A percentile compares a stretch with the other conserved stretches of the same genome.
phyloP scores from a whole-genome alignment of 371 early-diverging fungal genomes.

The Capillidium heterosporum region DNA sequence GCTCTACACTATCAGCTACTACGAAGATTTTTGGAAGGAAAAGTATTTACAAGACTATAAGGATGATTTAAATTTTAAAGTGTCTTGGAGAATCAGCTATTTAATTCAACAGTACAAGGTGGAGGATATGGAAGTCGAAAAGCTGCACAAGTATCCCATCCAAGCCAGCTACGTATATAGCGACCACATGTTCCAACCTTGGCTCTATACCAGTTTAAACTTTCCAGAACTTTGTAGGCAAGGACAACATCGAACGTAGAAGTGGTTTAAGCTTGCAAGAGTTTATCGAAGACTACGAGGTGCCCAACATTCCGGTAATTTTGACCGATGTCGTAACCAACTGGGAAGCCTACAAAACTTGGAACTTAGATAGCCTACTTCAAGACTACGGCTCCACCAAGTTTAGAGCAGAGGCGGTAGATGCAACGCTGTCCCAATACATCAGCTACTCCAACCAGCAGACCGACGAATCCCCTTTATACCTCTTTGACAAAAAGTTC shows the following conservation, averaged over 20 bases:
- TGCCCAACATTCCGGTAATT: slow-evolving; percentile 34
- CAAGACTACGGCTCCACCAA: slow-evolving; percentile 17
- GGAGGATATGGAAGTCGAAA: not conserved
- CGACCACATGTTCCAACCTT: slow-evolving; percentile 32
- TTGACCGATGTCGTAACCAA: slow-evolving; percentile 29
- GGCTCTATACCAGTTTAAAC: slow-evolving; percentile 23
- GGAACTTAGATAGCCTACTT: slow-evolving; percentile 22
- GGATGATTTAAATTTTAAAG: slow-evolving; percentile 22
- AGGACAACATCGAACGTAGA: slow-evolving; percentile 28
- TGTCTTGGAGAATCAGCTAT: slow-evolving; percentile 28
- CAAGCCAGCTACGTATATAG: slow-evolving; percentile 23
- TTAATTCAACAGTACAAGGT: slow-evolving; percentile 8
- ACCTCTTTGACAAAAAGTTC: slow-evolving; percentile 48
- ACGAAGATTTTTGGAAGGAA: slow-evolving; percentile 34
- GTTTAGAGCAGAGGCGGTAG: slow-evolving; percentile 39
- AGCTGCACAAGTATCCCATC: slow-evolving; percentile 7
- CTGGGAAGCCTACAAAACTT: slow-evolving; percentile 33
- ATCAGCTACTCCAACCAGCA: slow-evolving; percentile 19
- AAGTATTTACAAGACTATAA: slow-evolving; percentile 21
- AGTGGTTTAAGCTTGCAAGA: slow-evolving; percentile 16
- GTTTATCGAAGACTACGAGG: slow-evolving; percentile 25
- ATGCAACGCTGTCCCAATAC: slow-evolving; percentile 28
- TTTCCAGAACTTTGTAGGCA: slow-evolving; percentile 22
- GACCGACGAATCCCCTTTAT: slow-evolving; percentile 34
- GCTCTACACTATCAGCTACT: slow-evolving; percentile 21